Evolutionary conservation across 441 rosid genomes (phyloP).

Genomic region (Lepidium campestre): DNA sequence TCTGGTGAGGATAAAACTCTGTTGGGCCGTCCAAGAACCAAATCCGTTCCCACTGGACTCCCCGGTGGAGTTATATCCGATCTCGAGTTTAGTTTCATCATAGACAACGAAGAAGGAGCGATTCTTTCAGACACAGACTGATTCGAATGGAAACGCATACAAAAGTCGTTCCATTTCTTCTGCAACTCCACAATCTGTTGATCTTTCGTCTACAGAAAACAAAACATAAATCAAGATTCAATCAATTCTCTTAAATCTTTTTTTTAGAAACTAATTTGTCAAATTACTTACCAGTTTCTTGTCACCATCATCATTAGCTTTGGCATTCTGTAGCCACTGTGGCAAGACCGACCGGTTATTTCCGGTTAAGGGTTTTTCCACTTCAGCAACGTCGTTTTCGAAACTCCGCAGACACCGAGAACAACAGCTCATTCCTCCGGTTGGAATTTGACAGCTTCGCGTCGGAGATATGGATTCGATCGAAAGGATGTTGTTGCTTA

Average conservation of each 20-base stretch:
- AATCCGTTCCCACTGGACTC: slow-evolving; percentile 84
- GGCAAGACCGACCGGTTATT: slow-evolving; percentile 49
- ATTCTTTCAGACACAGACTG: slow-evolving; percentile 34
- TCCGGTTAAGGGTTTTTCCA: slow-evolving; percentile 42
- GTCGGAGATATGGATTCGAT: slow-evolving; percentile 48
- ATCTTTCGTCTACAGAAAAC: slow-evolving; percentile 45
- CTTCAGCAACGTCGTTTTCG: slow-evolving; percentile 55
- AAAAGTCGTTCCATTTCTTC: slow-evolving; percentile 75
- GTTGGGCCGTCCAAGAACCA: slow-evolving; percentile 67
- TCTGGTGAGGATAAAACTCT: slow-evolving; percentile 33
- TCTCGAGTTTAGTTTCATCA: slow-evolving; percentile 34
- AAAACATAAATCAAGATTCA: not conserved
- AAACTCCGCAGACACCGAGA: slow-evolving; percentile 58
- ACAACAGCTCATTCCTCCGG: slow-evolving; percentile 48
- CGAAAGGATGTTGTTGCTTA: slow-evolving; percentile 35
- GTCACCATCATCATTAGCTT: slow-evolving; percentile 34
- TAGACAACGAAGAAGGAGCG: slow-evolving; percentile 34
- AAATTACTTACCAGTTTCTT: slow-evolving; percentile 21
- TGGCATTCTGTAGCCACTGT: slow-evolving; percentile 77
- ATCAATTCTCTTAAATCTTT: not conserved
- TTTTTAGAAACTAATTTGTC: not conserved
- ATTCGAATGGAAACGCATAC: slow-evolving; percentile 60
- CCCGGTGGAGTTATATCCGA: slow-evolving; percentile 41
- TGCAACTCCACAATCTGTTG: slow-evolving; percentile 57
- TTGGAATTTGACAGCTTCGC: slow-evolving; percentile 39